Evolutionary conservation across 441 rosid genomes (phyloP).

Genomic region (Lepidium campestre): DNA sequence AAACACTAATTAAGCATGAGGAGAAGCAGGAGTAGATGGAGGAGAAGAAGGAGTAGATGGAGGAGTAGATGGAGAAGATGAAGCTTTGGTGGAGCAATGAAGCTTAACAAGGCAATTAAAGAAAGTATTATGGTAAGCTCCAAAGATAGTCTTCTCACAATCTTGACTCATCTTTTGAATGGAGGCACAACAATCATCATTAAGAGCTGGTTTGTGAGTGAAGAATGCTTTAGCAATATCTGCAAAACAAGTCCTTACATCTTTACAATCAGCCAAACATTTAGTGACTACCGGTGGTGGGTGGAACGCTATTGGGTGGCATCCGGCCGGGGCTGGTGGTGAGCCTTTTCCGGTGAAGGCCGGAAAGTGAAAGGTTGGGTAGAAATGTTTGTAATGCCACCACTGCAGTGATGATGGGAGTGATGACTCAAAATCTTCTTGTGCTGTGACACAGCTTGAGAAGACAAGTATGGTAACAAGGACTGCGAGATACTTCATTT

Average conservation of each 20-base stretch:
- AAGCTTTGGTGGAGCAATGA: conserved; percentile 13
- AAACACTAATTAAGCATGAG: too few species aligned
- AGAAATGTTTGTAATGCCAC: conserved; percentile 10
- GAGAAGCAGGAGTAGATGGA: too few species aligned
- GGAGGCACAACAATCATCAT: conserved; percentile 14
- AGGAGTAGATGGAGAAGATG: conserved; percentile 12
- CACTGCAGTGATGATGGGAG: background rate
- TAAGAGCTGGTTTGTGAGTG: conserved; percentile 11
- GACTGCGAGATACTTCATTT: conserved; percentile 12
- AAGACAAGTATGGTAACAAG: conserved; percentile 1
- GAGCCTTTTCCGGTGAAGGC: conserved; percentile 4
- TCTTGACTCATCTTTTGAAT: conserved; percentile 13
- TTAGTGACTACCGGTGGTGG: conserved; percentile 20
- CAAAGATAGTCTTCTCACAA: conserved; percentile 26
- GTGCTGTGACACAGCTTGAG: conserved; percentile 5
- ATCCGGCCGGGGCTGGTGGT: conserved; percentile 16
- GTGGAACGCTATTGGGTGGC: conserved; percentile 12
- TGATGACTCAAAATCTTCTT: background rate
- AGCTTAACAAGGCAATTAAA: conserved; percentile 16
- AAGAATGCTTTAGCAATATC: conserved; percentile 11
- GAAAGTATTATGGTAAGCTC: conserved; percentile 21
- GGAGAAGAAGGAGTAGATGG: too few species aligned
- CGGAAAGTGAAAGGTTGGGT: background rate
- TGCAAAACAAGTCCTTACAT: conserved; percentile 11
- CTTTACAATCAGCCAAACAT: conserved; percentile 23